Conservation (phyloP, 2,329 filamentous ascomycete species). For the Beauveria sp. region DNA sequence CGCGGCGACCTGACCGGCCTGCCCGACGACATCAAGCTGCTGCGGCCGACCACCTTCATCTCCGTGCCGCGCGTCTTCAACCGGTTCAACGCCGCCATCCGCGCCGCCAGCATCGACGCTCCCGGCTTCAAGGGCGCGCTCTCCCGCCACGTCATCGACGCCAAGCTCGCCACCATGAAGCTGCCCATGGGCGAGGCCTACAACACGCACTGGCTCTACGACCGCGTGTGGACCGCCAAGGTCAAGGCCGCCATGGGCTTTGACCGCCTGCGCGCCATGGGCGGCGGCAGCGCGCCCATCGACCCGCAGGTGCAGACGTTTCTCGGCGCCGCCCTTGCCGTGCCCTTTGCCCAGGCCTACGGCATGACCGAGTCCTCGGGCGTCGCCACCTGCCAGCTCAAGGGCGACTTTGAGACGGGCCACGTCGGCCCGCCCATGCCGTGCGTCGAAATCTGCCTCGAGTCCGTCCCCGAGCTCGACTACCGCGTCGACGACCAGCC, state of each 20-base stretch:
- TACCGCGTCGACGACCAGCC: conserved; percentile 86
- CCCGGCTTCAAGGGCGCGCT: conserved; percentile 74
- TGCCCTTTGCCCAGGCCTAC: conserved; percentile 78
- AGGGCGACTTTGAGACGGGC: conserved; percentile 63
- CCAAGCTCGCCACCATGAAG: conserved; percentile 74
- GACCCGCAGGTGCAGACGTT: conserved; percentile 86
- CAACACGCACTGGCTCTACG: conserved; percentile 70
- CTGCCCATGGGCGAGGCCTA: conserved; percentile 65
- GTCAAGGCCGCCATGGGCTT: conserved; percentile 77
- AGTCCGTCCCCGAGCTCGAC: conserved; percentile 89
- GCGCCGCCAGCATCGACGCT: conserved; percentile 68
- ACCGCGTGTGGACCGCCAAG: conserved; percentile 87
- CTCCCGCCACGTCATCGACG: conserved; percentile 68
- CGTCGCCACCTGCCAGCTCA: conserved; percentile 60
- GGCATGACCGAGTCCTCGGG: conserved; percentile 93
- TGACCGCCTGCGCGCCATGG: conserved; percentile 63
- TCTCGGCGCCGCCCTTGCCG: conserved; percentile 73
- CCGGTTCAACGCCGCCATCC: conserved; percentile 78
- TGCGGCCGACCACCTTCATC: conserved; percentile 75
- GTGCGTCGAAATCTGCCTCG: conserved; percentile 66
- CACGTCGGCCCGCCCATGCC: conserved; percentile 72
- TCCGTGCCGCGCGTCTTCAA: conserved; percentile 91
- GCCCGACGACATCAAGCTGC: conserved; percentile 82
- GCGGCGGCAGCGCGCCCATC: conserved; percentile 84
- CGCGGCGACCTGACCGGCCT: conserved; percentile 81